Evolutionary conservation across 768 basidiomycete species (phyloP).

Genomic region (Lactifluus subvellereus): DNA sequence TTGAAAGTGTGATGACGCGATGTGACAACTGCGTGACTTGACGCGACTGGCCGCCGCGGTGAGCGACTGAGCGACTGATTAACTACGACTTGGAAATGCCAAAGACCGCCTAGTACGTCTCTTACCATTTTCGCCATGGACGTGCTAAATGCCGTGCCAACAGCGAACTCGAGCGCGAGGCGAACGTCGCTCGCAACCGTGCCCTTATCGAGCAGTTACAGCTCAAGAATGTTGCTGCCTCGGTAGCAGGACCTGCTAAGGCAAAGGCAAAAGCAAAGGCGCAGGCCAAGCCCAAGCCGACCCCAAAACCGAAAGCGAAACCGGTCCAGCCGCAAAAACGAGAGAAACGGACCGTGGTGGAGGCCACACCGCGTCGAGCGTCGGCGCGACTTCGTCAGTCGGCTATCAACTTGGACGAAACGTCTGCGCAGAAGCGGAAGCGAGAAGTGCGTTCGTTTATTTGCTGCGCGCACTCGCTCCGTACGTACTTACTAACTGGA

Average conservation of each 20-base stretch:
- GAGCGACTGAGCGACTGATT: not conserved
- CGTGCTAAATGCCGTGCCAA: not conserved
- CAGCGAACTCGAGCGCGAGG: conserved; percentile 69
- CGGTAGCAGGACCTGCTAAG: conserved; percentile 41
- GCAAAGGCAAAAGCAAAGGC: conserved; percentile 29
- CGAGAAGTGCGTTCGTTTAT: conserved; percentile 47
- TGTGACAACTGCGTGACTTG: conserved; percentile 7
- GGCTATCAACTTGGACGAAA: conserved; percentile 58
- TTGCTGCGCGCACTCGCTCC: no score
- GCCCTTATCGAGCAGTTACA: conserved; percentile 68
- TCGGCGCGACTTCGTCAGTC: conserved; percentile 53
- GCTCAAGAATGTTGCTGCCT: conserved; percentile 48
- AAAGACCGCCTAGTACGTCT: conserved; percentile 24
- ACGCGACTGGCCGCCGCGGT: conserved; percentile 2
- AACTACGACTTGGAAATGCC: conserved; percentile 12
- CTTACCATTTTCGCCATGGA: not conserved
- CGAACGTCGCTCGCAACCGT: conserved; percentile 77
- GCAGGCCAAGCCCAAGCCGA: conserved; percentile 18
- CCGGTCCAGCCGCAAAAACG: conserved; percentile 55
- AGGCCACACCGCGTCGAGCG: conserved; percentile 51
- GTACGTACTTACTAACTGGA: no score
- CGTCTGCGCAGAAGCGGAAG: conserved; percentile 52
- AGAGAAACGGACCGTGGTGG: conserved; percentile 38
- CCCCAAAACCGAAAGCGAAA: conserved; percentile 44
- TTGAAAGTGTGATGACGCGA: not conserved